phyloP scores from a whole-genome alignment of 805 yeast species.

The Teunomyces lycoperdinae region DNA sequence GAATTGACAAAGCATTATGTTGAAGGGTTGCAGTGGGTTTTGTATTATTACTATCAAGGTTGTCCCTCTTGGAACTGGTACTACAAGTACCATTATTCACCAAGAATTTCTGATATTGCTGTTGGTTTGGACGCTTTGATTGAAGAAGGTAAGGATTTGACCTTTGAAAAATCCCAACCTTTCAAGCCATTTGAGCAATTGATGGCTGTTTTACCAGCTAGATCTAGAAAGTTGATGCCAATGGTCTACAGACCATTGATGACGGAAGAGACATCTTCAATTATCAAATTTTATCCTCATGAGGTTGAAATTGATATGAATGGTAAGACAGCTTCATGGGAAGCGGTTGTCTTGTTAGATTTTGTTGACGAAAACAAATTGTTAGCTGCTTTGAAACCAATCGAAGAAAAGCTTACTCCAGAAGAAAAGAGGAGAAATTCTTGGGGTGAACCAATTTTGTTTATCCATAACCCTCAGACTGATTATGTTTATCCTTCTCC shows the following conservation, averaged over 20 bases:
- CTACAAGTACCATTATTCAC: slow-evolving; percentile 86
- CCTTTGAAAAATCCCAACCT: slow-evolving; percentile 71
- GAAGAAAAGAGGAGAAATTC: slow-evolving; percentile 75
- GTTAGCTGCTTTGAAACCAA: slow-evolving; percentile 67
- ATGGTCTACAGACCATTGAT: slow-evolving; percentile 72
- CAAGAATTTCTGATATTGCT: slow-evolving; percentile 84
- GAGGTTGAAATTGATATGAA: slow-evolving; percentile 87
- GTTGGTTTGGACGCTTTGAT: slow-evolving; percentile 63
- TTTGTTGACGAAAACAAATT: slow-evolving; percentile 86
- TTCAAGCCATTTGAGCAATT: slow-evolving; percentile 92
- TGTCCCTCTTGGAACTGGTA: slow-evolving; percentile 97
- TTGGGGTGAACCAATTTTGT: slow-evolving; percentile 67
- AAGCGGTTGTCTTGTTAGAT: slow-evolving; percentile 88
- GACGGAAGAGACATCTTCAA: slow-evolving; percentile 84
- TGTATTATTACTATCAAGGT: slow-evolving; percentile 86
- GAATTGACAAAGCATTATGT: slow-evolving; percentile 75
- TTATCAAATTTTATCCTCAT: slow-evolving; percentile 84
- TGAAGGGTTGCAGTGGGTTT: slow-evolving; percentile 96
- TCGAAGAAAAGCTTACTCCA: slow-evolving; percentile 56
- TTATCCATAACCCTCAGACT: slow-evolving; percentile 73
- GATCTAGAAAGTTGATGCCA: slow-evolving; percentile 82
- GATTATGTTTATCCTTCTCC: slow-evolving; percentile 71
- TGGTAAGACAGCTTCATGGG: slow-evolving; percentile 97
- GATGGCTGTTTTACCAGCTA: slow-evolving; percentile 95
- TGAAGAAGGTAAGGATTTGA: slow-evolving; percentile 33